These are phyloP conservation scores for Alnus rubra DNA, from an alignment of 306 rosid species.

Conservation along the genomic window DNA sequence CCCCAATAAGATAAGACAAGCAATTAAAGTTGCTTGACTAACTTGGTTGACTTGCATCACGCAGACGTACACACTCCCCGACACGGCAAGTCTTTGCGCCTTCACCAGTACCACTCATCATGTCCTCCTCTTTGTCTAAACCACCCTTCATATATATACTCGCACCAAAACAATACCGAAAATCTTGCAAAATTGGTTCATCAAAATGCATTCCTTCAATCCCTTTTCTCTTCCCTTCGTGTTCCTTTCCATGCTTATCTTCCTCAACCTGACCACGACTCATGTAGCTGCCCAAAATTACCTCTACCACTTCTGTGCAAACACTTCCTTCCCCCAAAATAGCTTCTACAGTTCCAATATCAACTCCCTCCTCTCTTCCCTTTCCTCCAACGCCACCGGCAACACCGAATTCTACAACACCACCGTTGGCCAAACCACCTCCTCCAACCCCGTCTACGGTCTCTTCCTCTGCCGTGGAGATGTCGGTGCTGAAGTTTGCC, in stretches of 20 bases:
- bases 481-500: neutral
- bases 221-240: neutral
- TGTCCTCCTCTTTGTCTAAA: too few relatives aligned
- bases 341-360: neutral
- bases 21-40: too few relatives aligned
- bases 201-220: constrained; percentile 17
- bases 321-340: neutral
- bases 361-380: constrained; percentile 8
- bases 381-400: neutral
- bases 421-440: neutral
- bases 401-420: constrained; percentile 16
- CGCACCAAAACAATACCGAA: too few relatives aligned
- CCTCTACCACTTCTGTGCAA: neutral
- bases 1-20: too few relatives aligned
- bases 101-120: too few relatives aligned
- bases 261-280: neutral
- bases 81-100: too few relatives aligned
- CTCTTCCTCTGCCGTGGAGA: constrained; percentile 37
- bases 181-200: too few relatives aligned
- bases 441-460: constrained; percentile 13
- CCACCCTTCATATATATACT: too few relatives aligned
- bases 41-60: too few relatives aligned
- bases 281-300: neutral
- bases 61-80: too few relatives aligned
- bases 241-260: neutral